Evolutionary conservation across 352 stramenopile genomes (phyloP).

Genomic region (Globisporangium heterothallicum): DNA sequence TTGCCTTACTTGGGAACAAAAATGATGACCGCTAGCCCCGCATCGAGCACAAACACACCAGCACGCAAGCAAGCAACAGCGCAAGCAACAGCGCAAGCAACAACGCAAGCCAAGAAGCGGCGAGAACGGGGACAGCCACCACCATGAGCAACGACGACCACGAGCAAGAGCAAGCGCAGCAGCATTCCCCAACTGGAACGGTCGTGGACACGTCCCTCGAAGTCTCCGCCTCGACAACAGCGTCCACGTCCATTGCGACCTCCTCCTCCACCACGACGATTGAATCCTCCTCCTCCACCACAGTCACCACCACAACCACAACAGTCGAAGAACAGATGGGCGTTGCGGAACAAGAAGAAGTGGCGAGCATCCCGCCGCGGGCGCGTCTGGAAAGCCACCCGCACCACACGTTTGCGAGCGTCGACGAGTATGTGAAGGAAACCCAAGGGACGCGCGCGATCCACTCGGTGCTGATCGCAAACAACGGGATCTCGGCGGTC

Average conservation of each 20-base stretch:
- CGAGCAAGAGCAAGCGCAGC: conserved; percentile 2
- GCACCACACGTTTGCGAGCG: conserved; percentile 77
- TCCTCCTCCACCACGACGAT: conserved; percentile 1
- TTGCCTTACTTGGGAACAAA: not conserved
- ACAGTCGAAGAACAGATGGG: conserved; percentile 3
- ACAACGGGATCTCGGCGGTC: conserved; percentile 99
- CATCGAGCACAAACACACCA: not conserved
- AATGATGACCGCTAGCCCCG: not conserved
- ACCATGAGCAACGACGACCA: conserved; percentile 3
- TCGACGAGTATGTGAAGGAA: conserved; percentile 90
- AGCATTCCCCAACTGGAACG: conserved; percentile 15
- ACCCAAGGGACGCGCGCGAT: conserved; percentile 90
- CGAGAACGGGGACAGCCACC: too few species aligned
- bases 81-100: not conserved
- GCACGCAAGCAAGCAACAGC: conserved; percentile 1
- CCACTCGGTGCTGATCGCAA: conserved; percentile 98
- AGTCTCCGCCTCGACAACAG: not conserved
- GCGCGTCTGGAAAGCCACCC: conserved; percentile 57
- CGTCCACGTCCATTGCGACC: conserved; percentile 4
- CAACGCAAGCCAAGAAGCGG: not conserved
- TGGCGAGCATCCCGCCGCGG: conserved; percentile 14
- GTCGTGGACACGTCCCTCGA: conserved; percentile 2
- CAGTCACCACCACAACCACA: conserved; percentile 8
- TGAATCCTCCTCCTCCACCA: not conserved
- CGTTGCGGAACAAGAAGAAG: not conserved